A percentile compares a stretch with the other conserved stretches of the same genome.
Conservation (phyloP, 2,329 filamentous ascomycete genomes). For the Talaromyces rugulosus region DNA sequence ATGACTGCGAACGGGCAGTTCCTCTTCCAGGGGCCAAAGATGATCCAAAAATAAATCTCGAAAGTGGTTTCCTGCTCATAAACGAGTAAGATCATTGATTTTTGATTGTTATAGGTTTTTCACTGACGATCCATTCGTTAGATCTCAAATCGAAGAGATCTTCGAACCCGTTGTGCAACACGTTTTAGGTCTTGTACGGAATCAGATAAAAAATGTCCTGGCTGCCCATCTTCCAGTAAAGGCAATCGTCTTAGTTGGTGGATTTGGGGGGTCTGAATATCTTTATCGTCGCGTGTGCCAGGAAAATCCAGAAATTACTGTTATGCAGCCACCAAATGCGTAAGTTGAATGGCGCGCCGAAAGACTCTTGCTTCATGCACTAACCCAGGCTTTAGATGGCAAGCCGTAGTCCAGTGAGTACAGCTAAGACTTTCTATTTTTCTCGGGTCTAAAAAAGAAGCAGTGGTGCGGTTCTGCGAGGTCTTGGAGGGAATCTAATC, state of each 20-base stretch:
- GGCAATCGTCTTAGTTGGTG: slow-evolving; percentile 37
- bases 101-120: not conserved
- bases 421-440: not conserved
- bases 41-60: slow-evolving; percentile 17
- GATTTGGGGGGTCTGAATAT: slow-evolving; percentile 35
- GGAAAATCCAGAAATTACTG: slow-evolving; percentile 19
- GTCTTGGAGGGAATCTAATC: slow-evolving; percentile 21
- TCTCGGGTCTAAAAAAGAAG: not conserved
- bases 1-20: slow-evolving; percentile 17
- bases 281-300: slow-evolving; percentile 26
- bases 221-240: slow-evolving; percentile 5
- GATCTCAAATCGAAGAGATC: slow-evolving; percentile 20
- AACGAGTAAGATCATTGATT: slow-evolving; percentile 12
- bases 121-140: slow-evolving; percentile 1
- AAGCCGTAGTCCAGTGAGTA: slow-evolving; percentile 22
- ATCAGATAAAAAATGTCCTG: slow-evolving; percentile 16
- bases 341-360: slow-evolving; percentile 12
- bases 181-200: slow-evolving; percentile 21
- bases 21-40: slow-evolving; percentile 23
- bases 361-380: too few relatives aligned
- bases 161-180: slow-evolving; percentile 26
- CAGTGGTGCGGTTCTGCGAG: slow-evolving; percentile 23
- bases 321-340: slow-evolving; percentile 31
- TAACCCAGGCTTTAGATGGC: slow-evolving; percentile 19
- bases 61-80: slow-evolving; percentile 17